phyloP scores from a whole-genome alignment of 2,329 filamentous ascomycete species.

The Zelopaecilomyces penicillatus region DNA sequence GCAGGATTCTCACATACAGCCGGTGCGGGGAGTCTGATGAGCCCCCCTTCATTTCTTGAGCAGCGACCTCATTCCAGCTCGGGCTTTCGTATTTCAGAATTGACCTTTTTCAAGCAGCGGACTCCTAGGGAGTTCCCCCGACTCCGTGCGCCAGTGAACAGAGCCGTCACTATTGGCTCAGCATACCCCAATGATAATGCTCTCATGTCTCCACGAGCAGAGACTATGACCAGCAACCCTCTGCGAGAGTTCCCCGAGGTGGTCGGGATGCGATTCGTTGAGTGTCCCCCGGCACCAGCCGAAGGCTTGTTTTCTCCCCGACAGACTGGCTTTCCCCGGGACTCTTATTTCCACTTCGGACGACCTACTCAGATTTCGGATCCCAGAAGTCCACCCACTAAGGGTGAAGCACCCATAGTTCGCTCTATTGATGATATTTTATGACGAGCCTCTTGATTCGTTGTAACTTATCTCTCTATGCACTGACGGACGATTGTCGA shows the following conservation, averaged over 20 bases:
- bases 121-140: conserved; percentile 10
- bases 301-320: conserved; percentile 47
- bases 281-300: conserved; percentile 42
- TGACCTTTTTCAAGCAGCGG: conserved; percentile 16
- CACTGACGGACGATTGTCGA: background rate
- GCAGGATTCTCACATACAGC: background rate
- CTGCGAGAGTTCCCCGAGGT: conserved; percentile 41
- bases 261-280: conserved; percentile 43
- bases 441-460: conserved; percentile 29
- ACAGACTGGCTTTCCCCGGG: conserved; percentile 43
- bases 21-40: conserved; percentile 10
- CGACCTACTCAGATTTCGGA: conserved; percentile 48
- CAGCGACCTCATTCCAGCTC: conserved; percentile 31
- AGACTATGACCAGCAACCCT: conserved; percentile 64
- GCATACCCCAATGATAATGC: conserved; percentile 39
- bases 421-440: conserved; percentile 72
- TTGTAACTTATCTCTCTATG: background rate
- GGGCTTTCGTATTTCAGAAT: conserved; percentile 33
- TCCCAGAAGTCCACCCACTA: conserved; percentile 66
- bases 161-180: conserved; percentile 27
- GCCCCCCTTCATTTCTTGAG: conserved; percentile 34
- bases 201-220: conserved; percentile 62
- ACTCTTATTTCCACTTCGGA: conserved; percentile 44
- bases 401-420: conserved; percentile 65
- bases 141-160: conserved; percentile 18